Conservation (phyloP, 345 rosid species). For the Populus nigra region DNA sequence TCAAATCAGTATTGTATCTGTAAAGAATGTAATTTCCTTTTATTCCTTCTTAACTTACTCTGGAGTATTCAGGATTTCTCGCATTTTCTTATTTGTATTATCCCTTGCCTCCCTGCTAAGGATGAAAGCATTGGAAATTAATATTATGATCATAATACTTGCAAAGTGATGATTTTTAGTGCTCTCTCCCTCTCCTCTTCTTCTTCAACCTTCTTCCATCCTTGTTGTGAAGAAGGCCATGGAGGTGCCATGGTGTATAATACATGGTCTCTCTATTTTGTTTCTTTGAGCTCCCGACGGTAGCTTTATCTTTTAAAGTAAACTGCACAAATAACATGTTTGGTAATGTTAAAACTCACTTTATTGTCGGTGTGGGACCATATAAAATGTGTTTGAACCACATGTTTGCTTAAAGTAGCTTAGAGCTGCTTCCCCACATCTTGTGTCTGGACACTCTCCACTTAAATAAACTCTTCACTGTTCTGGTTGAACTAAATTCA, state of each 20-base stretch:
- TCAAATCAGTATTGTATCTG: neutral
- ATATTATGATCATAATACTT: neutral
- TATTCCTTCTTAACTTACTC: neutral
- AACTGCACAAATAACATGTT: too few relatives aligned
- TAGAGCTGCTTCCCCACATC: fast-evolving
- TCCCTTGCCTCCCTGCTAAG: too few relatives aligned
- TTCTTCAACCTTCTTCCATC: neutral
- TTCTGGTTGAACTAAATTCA: fast-evolving
- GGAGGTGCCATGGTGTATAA: neutral
- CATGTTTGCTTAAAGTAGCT: too few relatives aligned
- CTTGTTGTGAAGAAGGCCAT: neutral
- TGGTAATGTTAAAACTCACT: too few relatives aligned
- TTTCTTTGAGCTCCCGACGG: neutral
- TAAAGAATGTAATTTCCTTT: neutral
- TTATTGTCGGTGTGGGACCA: too few relatives aligned
- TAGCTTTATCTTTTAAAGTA: too few relatives aligned
- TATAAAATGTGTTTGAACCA: too few relatives aligned
- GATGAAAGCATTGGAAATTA: neutral
- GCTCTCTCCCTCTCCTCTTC: neutral
- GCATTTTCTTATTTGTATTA: too few relatives aligned
- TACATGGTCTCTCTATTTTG: neutral
- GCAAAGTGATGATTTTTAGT: neutral
- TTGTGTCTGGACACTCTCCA: too few relatives aligned
- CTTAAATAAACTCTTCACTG: too few relatives aligned
- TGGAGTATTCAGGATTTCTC: neutral